Percentiles rank a stretch among this genome's conserved stretches.
These are phyloP conservation scores for Kodamaea restingae DNA, from an alignment of 805 yeast genomes.

Conservation along the genomic window DNA sequence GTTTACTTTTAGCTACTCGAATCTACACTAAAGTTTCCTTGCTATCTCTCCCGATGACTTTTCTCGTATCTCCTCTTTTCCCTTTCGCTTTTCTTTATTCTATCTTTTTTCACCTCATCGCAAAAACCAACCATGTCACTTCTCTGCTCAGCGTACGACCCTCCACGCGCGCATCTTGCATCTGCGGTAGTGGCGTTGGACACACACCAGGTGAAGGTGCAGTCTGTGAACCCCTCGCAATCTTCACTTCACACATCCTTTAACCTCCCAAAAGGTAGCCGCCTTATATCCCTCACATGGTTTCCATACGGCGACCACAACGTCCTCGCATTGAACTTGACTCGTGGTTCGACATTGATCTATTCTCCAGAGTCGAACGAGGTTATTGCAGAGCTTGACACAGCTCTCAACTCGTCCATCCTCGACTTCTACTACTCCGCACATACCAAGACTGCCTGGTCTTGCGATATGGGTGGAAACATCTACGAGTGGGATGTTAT, in stretches of 20 bases:
- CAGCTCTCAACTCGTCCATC: slow-evolving; percentile 44
- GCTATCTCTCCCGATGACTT: not conserved
- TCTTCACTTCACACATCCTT: slow-evolving; percentile 45
- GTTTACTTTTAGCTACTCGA: too few species aligned
- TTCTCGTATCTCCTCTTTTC: not conserved
- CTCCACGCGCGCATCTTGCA: slow-evolving; percentile 58
- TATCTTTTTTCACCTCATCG: slow-evolving; percentile 8
- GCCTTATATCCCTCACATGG: slow-evolving; percentile 54
- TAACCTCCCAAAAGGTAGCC: slow-evolving; percentile 48
- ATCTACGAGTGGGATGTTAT: slow-evolving; percentile 60
- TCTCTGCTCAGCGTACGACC: slow-evolving; percentile 52
- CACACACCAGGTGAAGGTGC: slow-evolving; percentile 64
- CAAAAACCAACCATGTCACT: slow-evolving; percentile 22
- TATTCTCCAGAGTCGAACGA: slow-evolving; percentile 66
- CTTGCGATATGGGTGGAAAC: slow-evolving; percentile 55
- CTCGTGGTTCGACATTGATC: slow-evolving; percentile 58
- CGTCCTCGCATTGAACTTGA: slow-evolving; percentile 58
- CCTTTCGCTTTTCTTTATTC: not conserved
- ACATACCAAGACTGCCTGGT: slow-evolving; percentile 48
- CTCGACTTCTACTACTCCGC: slow-evolving; percentile 46
- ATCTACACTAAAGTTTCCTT: too few species aligned
- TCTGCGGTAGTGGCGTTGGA: slow-evolving; percentile 66
- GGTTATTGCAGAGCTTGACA: slow-evolving; percentile 48
- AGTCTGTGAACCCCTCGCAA: slow-evolving; percentile 44
- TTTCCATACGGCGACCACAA: slow-evolving; percentile 36